Percentiles rank a stretch among this genome's conserved stretches.
Evolutionary conservation across 352 stramenopile genomes (phyloP).

Genomic region (Albugo candida): DNA sequence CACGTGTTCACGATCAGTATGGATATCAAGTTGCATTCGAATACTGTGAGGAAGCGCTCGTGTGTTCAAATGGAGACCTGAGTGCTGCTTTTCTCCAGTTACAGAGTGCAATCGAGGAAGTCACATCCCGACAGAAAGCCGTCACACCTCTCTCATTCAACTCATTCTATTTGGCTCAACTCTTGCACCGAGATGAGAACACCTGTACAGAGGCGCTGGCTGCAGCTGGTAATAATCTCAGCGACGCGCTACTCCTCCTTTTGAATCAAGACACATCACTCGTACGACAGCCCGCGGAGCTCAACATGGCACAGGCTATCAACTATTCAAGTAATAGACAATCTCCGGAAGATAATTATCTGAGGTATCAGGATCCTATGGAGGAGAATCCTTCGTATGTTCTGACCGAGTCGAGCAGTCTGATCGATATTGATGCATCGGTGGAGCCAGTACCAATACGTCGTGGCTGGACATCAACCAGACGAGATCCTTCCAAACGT

Average conservation of each 20-base stretch:
- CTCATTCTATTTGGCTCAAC: conserved; percentile 17
- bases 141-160: no score
- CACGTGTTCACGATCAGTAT: no score
- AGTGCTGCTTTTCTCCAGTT: no score
- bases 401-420: conserved; percentile 32
- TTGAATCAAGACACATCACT: conserved; percentile 19
- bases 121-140: no score
- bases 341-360: conserved; percentile 1
- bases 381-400: conserved; percentile 69
- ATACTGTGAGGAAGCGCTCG: no score
- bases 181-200: conserved; percentile 25
- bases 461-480: conserved; percentile 12
- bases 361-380: conserved; percentile 44
- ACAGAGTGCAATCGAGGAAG: no score
- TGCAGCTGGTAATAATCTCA: conserved; percentile 26
- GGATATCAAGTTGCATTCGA: no score
- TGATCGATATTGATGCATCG: no score
- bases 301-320: no score
- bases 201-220: conserved; percentile 36
- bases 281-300: not conserved
- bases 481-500: conserved; percentile 20
- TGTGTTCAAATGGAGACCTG: no score
- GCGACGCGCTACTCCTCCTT: conserved; percentile 31
- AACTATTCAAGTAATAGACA: conserved; percentile 1
- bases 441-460: conserved; percentile 6